Conservation (phyloP, 257 asterid genomes). For the Solanum pennellii region DNA sequence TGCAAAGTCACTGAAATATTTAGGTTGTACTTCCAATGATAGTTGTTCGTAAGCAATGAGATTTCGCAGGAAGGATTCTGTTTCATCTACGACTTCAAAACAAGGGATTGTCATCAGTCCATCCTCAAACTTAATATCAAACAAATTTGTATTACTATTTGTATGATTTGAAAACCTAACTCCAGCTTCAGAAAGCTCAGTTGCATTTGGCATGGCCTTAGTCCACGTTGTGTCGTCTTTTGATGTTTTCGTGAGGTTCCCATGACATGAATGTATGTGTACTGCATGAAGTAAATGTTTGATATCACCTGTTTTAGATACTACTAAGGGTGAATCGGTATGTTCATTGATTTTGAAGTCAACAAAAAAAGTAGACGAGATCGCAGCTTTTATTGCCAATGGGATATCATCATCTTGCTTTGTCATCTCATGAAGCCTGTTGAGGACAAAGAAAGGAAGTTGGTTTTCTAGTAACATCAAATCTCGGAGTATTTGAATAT, state of each 20-base stretch:
- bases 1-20: not conserved
- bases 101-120: constrained; percentile 3
- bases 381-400: not conserved
- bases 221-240: fast-evolving
- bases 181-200: constrained; percentile 14
- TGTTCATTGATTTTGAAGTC: not conserved
- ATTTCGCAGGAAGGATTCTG: not conserved
- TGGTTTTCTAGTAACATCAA: no score
- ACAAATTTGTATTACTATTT: not conserved
- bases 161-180: not conserved
- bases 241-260: not conserved
- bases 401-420: not conserved
- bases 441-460: no score
- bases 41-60: constrained; percentile 8
- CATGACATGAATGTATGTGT: not conserved
- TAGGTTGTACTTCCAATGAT: no score
- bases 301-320: not conserved
- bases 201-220: not conserved
- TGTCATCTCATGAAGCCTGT: no score
- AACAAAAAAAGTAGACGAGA: not conserved
- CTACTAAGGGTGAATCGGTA: not conserved
- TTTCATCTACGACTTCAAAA: not conserved
- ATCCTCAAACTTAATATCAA: not conserved
- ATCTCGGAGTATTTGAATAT: no score
- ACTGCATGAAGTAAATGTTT: constrained; percentile 8